Conservation (phyloP, 768 basidiomycete species). For the Phylloporus rhodoxanthus region DNA sequence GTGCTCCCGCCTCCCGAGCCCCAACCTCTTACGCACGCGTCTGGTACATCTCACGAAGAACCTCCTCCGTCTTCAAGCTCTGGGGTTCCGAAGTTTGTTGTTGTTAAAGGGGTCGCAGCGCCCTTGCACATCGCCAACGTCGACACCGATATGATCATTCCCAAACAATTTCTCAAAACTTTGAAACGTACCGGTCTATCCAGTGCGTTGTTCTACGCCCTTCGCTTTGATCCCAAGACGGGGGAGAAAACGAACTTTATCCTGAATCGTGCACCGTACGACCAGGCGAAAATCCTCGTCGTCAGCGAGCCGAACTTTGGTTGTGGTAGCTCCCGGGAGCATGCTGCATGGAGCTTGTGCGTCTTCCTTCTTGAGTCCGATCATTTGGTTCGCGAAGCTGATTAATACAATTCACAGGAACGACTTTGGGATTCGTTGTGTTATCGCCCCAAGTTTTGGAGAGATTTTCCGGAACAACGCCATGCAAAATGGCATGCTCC, state of each 20-base stretch:
- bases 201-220: constrained; percentile 74
- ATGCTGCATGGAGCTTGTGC: constrained; percentile 83
- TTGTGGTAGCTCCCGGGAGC: constrained; percentile 85
- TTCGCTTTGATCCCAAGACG: constrained; percentile 72
- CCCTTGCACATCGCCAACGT: constrained; percentile 80
- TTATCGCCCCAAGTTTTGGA: constrained; percentile 85
- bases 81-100: constrained; percentile 55
- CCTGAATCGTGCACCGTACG: constrained; percentile 74
- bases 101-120: constrained; percentile 70
- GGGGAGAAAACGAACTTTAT: constrained; percentile 81
- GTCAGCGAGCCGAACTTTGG: constrained; percentile 88
- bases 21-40: constrained; percentile 31
- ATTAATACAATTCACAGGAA: constrained; percentile 39
- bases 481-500: constrained; percentile 93
- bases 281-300: constrained; percentile 71
- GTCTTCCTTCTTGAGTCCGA: constrained; percentile 23
- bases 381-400: background rate
- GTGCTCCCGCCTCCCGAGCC: constrained; percentile 52
- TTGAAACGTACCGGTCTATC: constrained; percentile 85
- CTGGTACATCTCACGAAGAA: constrained; percentile 24
- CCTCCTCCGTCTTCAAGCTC: constrained; percentile 43
- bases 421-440: constrained; percentile 85
- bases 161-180: constrained; percentile 91
- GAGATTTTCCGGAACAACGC: constrained; percentile 88
- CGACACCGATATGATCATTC: constrained; percentile 93